These are phyloP conservation scores for Euphorbia lathyris DNA, from an alignment of 345 rosid species.

Conservation along the genomic window DNA sequence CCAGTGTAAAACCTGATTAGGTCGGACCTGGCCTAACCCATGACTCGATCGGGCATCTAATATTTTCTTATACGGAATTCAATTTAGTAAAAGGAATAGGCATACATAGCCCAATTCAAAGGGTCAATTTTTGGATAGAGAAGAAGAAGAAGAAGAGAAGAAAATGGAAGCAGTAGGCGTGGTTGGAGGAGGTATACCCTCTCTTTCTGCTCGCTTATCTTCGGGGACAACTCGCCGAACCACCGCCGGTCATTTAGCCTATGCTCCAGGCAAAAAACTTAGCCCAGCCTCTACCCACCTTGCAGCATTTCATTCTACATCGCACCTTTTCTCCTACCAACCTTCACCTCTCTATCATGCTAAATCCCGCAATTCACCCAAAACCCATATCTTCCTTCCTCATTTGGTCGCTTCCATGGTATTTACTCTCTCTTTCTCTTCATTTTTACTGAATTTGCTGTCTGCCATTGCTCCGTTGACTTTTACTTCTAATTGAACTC, in stretches of 20 bases:
- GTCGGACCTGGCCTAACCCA: too few species aligned
- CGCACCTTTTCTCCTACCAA: slow-evolving; percentile 48
- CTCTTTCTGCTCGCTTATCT: slow-evolving; percentile 18
- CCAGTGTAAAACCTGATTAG: too few species aligned
- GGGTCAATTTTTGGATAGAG: too few species aligned
- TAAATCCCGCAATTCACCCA: slow-evolving; percentile 37
- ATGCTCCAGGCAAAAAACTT: slow-evolving; percentile 22
- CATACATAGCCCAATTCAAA: too few species aligned
- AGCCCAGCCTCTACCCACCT: slow-evolving; percentile 31
- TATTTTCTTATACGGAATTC: too few species aligned
- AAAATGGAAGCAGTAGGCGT: slow-evolving; percentile 38
- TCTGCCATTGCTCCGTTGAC: background rate
- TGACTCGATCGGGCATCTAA: too few species aligned
- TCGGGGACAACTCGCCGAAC: background rate
- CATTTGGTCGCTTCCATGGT: slow-evolving; percentile 85
- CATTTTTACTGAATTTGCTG: background rate
- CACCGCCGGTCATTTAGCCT: slow-evolving; percentile 18
- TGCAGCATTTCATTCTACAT: slow-evolving; percentile 47
- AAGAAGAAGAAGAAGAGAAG: background rate
- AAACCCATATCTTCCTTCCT: slow-evolving; percentile 69
- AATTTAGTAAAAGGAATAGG: too few species aligned
- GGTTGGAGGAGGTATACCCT: slow-evolving; percentile 18
- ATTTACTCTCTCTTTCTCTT: slow-evolving; percentile 3
- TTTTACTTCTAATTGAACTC: background rate
- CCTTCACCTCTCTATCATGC: slow-evolving; percentile 29